Evolutionary conservation across 495 filamentous ascomycete species (phyloP), one percentile per base, ranked within the genome.

Genomic region (Trichoderma orchidacearum): DNA sequence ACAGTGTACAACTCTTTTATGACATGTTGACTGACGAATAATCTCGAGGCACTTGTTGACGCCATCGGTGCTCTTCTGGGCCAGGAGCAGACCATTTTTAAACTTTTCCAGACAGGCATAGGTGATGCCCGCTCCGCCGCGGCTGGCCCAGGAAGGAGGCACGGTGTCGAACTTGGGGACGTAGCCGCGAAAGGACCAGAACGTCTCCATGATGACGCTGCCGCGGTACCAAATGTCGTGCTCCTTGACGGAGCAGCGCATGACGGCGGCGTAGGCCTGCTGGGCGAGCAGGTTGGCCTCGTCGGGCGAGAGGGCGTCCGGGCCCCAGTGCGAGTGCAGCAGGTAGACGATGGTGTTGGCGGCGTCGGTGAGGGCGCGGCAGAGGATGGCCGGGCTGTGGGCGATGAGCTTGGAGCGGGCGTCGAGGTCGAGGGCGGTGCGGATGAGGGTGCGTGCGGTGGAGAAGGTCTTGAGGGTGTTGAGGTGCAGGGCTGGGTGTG

Each of bases 321-420:
- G 62, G 17, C 61, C 62, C 53, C 63, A 61, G 23, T 65, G 56
- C 3, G 64, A 63, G 48, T 61, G 65, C 12, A 70, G 62, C 7
- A 74, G 55, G n/a, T 69, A 68, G 63, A 70, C 67, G 35, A 73
- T 57, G 51, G 74, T 65, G 56, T 69, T 70, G 18, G 58, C 60
- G 5, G 72, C 69, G 27, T 58, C 61, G 27, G 68, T 41, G 17
- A 74, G 56, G 12, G 67, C 64, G 18, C 72, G 69, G 57, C 71
- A 70, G 53, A 73, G 64, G 56, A 69, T 70, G 59, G 72, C 67
- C 11, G 72, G 68, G 0, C 70, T 61, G 64, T 74, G 67, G 32
- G 61, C 62, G 15, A 75, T 59, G 55, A 73, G 70, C 17, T 61
- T 59, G 8, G 56, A 59, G 17, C 61, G 59, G 11, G 59, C 52